Percentiles rank a stretch among this genome's conserved stretches.
These are phyloP conservation scores for Paradendryphiella salina DNA, from an alignment of 2,329 filamentous ascomycete genomes.

Conservation along the genomic window DNA sequence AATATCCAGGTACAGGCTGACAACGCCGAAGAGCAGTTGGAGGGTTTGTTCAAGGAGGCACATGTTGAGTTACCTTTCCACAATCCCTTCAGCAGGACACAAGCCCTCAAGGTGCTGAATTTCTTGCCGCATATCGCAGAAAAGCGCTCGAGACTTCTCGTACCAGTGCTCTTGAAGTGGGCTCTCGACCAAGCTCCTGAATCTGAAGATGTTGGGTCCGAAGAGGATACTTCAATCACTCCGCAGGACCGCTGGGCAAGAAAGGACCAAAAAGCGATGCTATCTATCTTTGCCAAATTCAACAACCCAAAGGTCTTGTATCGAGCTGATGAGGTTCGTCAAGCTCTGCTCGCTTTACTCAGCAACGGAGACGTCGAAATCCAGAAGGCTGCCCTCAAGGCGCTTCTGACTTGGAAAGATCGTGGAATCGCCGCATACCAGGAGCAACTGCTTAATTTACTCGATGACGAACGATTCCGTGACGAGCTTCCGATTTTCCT, in stretches of 20 bases:
- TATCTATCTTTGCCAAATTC: conserved; percentile 82
- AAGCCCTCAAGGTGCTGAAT: conserved; percentile 78
- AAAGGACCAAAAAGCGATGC: conserved; percentile 80
- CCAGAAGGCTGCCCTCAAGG: conserved; percentile 82
- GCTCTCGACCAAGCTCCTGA: conserved; percentile 46
- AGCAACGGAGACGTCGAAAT: conserved; percentile 89
- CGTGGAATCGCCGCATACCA: conserved; percentile 74
- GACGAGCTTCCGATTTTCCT: conserved; percentile 92
- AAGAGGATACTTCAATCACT: conserved; percentile 18
- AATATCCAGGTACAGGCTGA: conserved; percentile 22
- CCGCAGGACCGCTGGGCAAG: conserved; percentile 62
- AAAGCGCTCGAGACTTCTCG: conserved; percentile 78
- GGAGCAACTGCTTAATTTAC: conserved; percentile 80
- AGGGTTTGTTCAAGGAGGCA: conserved; percentile 65
- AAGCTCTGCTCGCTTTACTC: conserved; percentile 72
- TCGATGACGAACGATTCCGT: conserved; percentile 89
- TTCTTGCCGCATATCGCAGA: conserved; percentile 78
- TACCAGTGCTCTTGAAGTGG: conserved; percentile 86
- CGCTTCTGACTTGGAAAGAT: conserved; percentile 87
- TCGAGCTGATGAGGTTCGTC: conserved; percentile 73
- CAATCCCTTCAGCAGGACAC: conserved; percentile 65
- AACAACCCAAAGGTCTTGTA: conserved; percentile 83
- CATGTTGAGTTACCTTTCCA: conserved; percentile 60
- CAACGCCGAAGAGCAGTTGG: conserved; percentile 57
- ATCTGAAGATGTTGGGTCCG: neutral